Base-by-base conservation (phyloP, 805 yeast species). In the Barnettozyma populi region DNA sequence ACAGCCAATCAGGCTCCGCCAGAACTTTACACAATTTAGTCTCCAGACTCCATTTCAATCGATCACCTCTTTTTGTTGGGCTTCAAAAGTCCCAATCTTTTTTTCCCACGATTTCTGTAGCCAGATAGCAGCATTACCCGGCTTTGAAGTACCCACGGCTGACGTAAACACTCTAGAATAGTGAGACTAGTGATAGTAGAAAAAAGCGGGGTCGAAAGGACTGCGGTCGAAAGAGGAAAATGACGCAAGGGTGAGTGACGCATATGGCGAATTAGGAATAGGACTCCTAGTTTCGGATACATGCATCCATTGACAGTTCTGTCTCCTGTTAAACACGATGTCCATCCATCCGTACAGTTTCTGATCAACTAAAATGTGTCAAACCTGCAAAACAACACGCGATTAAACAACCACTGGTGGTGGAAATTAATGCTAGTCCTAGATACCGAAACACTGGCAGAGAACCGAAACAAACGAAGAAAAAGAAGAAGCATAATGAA, bases 181-280 rank as follows among this genome's bases (percentile, higher is more conserved):
- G 11, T 16, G 20, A 34, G 11, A 24, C n/a, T n/a, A n/a, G n/a
- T n/a, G n/a, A n/a, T n/a, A n/a, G n/a, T n/a, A 39, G 21, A 27
- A 24, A 39, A 39, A 39, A 25, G 31, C 32, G 42, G 42, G 42
- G 42, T 39, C 21, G 9, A 25, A 24, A 24, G 18, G 21, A 16
- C 11, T 24, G n/a, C 42, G 42, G 42, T 39, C 42, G 42, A 39
- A 39, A 39, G 42, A 39, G 16, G 31, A 39, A 39, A 39, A 39
- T 39, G 42, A 39, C 42, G 42, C 42, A 39, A 13, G 21, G 14
- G 32, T 25, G 42, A 16, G n/a, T 39, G 42, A 39, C 42, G 21
- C 21, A 14, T 29, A 29, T 11, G 11, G 32, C 32, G 5, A 29
- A 29, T 29, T 29, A 29, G 32, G 32, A 29, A 29, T 14, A 35